Percentiles rank a stretch among this genome's conserved stretches.
Evolutionary conservation across 495 filamentous ascomycete species (phyloP).

Genomic region (Elaphomyces granulatus): DNA sequence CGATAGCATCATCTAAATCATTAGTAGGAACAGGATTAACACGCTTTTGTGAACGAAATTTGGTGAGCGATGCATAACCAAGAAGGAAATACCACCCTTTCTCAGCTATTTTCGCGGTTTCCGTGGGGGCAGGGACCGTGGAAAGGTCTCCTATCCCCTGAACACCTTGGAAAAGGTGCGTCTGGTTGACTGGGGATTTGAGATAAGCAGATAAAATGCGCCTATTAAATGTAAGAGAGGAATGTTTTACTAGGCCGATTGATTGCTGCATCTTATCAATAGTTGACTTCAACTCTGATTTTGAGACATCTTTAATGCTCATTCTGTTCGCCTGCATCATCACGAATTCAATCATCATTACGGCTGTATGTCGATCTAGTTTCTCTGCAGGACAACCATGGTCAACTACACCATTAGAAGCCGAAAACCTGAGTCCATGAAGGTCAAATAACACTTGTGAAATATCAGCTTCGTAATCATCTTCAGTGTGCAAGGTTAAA

Average conservation of each 20-base stretch:
- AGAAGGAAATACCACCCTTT: slow-evolving; percentile 90
- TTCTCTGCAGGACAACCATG: slow-evolving; percentile 62
- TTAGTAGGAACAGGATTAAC: slow-evolving; percentile 62
- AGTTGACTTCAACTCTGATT: slow-evolving; percentile 70
- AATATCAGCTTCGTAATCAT: slow-evolving; percentile 63
- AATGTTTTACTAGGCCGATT: slow-evolving; percentile 51
- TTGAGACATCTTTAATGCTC: slow-evolving; percentile 81
- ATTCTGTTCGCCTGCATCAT: slow-evolving; percentile 65
- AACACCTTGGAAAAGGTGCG: slow-evolving; percentile 63
- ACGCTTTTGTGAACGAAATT: slow-evolving; percentile 75
- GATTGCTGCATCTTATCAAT: slow-evolving; percentile 79
- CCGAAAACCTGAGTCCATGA: slow-evolving; percentile 66
- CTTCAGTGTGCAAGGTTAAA: slow-evolving; percentile 42
- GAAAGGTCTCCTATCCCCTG: slow-evolving; percentile 57
- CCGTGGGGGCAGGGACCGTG: slow-evolving; percentile 32
- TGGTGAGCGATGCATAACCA: slow-evolving; percentile 74
- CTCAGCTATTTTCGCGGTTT: slow-evolving; percentile 48
- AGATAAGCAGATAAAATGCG: slow-evolving; percentile 62
- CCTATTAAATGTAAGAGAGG: slow-evolving; percentile 57
- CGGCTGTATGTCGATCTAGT: slow-evolving; percentile 59
- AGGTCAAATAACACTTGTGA: slow-evolving; percentile 82
- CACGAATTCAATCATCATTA: slow-evolving; percentile 69
- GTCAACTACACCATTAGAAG: slow-evolving; percentile 50
- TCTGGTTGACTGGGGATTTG: slow-evolving; percentile 65
- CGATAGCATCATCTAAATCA: slow-evolving; percentile 71